These are phyloP conservation scores for Ceratocystiopsis minuta DNA, from an alignment of 2,329 filamentous ascomycete species.

Conservation along the genomic window DNA sequence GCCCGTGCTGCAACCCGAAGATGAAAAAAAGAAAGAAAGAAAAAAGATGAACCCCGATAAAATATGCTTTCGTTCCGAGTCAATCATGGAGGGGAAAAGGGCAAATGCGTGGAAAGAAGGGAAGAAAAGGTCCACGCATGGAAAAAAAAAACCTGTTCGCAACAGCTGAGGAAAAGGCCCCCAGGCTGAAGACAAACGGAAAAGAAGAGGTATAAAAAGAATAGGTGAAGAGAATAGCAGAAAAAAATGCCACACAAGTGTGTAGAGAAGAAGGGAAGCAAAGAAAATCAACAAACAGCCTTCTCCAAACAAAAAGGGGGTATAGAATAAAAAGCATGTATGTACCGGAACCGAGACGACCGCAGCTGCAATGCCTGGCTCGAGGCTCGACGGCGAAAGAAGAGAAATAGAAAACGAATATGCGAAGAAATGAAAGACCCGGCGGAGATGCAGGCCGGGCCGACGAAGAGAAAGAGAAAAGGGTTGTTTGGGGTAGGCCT, in stretches of 20 bases:
- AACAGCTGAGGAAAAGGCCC: background rate
- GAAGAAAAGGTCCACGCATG: background rate
- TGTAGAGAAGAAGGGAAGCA: slow-evolving; percentile 1
- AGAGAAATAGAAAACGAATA: too few species aligned
- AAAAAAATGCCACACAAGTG: background rate
- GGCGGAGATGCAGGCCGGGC: background rate
- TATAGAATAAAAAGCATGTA: background rate
- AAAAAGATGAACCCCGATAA: too few species aligned
- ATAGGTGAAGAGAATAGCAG: background rate
- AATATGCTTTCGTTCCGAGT: too few species aligned
- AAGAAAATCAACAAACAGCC: slow-evolving; percentile 1
- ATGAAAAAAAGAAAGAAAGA: too few species aligned
- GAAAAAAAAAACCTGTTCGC: background rate
- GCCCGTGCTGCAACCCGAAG: too few species aligned
- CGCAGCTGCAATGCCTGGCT: background rate
- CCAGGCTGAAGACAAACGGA: background rate
- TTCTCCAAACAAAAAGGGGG: background rate
- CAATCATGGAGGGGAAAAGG: background rate
- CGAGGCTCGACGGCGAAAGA: too few species aligned
- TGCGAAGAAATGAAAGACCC: background rate
- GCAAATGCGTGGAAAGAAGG: background rate
- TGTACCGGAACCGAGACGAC: background rate
- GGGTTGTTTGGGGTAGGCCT: background rate
- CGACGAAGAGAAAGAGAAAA: slow-evolving; percentile 9
- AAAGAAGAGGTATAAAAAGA: background rate